phyloP scores from a whole-genome alignment of 169 alveolate species.

The Plasmodium vinckei region DNA sequence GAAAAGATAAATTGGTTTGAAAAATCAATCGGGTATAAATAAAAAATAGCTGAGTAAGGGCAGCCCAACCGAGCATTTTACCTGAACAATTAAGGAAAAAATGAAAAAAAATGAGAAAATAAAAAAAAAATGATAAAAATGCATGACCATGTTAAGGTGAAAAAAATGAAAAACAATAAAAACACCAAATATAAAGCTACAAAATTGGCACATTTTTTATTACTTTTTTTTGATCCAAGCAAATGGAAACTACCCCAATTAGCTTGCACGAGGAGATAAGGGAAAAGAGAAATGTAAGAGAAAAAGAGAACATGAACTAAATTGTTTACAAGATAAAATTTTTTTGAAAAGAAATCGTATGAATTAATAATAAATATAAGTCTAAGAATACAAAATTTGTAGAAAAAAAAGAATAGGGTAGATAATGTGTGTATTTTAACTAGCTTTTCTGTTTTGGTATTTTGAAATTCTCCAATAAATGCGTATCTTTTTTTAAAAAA shows the following conservation, averaged over 20 bases:
- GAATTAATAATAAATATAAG: conserved; percentile 69
- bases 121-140: background rate
- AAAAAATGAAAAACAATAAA: background rate
- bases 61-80: conserved; percentile 35
- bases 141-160: conserved; percentile 1
- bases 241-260: conserved; percentile 76
- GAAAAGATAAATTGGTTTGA: conserved; percentile 50
- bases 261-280: conserved; percentile 71
- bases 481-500: conserved; percentile 75
- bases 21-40: conserved; percentile 51
- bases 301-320: conserved; percentile 54
- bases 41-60: conserved; percentile 47
- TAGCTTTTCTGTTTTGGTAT: conserved; percentile 53
- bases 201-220: background rate
- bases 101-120: too few relatives aligned
- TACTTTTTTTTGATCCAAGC: conserved; percentile 49
- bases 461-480: conserved; percentile 73
- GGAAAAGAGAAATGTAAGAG: conserved; percentile 35
- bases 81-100: conserved; percentile 21
- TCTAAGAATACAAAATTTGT: conserved; percentile 59
- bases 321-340: conserved; percentile 25
- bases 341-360: conserved; percentile 41
- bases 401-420: conserved; percentile 64
- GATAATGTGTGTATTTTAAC: conserved; percentile 68
- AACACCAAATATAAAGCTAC: too few relatives aligned